A percentile compares a stretch with the other conserved stretches of the same genome.
phyloP scores from a whole-genome alignment of 768 basidiomycete species.

The Flagelloscypha sp. region DNA sequence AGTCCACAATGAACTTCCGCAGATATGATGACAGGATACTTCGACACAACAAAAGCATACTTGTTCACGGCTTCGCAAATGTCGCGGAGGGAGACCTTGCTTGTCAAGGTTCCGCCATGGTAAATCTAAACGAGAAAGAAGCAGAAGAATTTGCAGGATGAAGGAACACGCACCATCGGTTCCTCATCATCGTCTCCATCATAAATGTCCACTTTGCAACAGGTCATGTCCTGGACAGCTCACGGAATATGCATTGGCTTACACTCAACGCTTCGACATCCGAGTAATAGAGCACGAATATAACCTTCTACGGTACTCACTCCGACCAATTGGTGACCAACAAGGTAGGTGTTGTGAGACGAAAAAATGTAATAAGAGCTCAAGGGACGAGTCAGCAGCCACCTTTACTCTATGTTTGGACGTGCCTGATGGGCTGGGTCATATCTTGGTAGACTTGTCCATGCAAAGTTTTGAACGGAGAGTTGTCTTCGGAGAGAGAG shows the following conservation, averaged over 20 bases:
- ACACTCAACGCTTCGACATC: conserved; percentile 94
- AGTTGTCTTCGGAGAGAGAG: conserved; percentile 53
- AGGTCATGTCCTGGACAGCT: too few relatives aligned
- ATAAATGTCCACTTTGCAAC: conserved; percentile 71
- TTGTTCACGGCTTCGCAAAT: conserved; percentile 57
- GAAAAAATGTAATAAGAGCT: conserved; percentile 73
- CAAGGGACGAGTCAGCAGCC: conserved; percentile 53
- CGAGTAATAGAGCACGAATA: conserved; percentile 80
- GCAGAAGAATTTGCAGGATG: too few relatives aligned
- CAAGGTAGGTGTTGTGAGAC: conserved; percentile 89
- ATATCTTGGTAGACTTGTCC: conserved; percentile 46
- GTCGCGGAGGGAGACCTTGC: conserved; percentile 51
- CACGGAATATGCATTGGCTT: conserved; percentile 22
- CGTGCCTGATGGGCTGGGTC: too few relatives aligned
- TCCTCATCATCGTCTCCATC: conserved; percentile 60
- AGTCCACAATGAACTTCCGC: conserved; percentile 63
- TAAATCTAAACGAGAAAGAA: too few relatives aligned
- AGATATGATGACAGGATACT: conserved; percentile 68
- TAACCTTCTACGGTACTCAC: conserved; percentile 89
- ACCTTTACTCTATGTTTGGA: too few relatives aligned
- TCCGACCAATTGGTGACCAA: conserved; percentile 81
- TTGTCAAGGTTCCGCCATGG: conserved; percentile 62
- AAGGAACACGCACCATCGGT: too few relatives aligned
- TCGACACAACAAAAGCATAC: conserved; percentile 67
- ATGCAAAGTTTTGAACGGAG: conserved; percentile 27